Percentiles rank a stretch among this genome's conserved stretches.
These are phyloP conservation scores for Sporormia fimetaria DNA, from an alignment of 495 filamentous ascomycete species.

Conservation along the genomic window DNA sequence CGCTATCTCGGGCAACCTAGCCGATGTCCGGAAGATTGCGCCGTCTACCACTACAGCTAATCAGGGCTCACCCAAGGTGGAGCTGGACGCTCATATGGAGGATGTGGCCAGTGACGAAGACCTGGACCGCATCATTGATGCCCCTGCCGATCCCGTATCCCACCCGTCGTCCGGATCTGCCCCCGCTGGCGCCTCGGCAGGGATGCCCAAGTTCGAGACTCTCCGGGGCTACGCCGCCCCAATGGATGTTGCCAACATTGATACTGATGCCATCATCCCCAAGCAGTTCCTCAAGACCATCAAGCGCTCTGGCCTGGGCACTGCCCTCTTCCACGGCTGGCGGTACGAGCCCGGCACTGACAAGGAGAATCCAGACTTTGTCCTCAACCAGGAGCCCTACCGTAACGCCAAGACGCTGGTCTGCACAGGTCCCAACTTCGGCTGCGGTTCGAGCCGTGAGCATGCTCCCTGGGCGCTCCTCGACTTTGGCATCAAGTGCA, in stretches of 20 bases:
- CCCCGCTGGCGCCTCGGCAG: conserved; percentile 39
- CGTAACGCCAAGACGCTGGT: conserved; percentile 80
- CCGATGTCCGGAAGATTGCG: conserved; percentile 76
- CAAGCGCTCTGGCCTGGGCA: conserved; percentile 88
- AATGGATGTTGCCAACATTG: conserved; percentile 77
- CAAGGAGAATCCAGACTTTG: conserved; percentile 63
- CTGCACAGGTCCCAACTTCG: conserved; percentile 89
- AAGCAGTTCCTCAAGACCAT: conserved; percentile 99
- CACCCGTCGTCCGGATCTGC: conserved; percentile 46
- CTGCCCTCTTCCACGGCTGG: conserved; percentile 74
- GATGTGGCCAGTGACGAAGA: conserved; percentile 66
- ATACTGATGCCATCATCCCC: conserved; percentile 97
- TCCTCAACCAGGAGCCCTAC: conserved; percentile 87
- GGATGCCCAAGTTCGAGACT: conserved; percentile 69
- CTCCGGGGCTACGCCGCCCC: conserved; percentile 84
- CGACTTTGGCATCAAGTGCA: conserved; percentile 89
- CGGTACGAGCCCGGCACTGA: conserved; percentile 59
- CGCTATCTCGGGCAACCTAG: conserved; percentile 77
- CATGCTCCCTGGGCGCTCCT: conserved; percentile 96
- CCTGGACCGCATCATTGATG: conserved; percentile 65
- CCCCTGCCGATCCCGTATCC: conserved; percentile 55
- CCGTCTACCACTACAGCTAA: conserved; percentile 32
- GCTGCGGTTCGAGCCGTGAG: conserved; percentile 85
- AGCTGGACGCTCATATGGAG: conserved; percentile 53
- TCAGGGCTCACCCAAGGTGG: conserved; percentile 44